Percentiles rank a stretch among this genome's conserved stretches.
Conservation (phyloP, 1,284 basidiomycete genomes). For the Puccinia polysora region DNA sequence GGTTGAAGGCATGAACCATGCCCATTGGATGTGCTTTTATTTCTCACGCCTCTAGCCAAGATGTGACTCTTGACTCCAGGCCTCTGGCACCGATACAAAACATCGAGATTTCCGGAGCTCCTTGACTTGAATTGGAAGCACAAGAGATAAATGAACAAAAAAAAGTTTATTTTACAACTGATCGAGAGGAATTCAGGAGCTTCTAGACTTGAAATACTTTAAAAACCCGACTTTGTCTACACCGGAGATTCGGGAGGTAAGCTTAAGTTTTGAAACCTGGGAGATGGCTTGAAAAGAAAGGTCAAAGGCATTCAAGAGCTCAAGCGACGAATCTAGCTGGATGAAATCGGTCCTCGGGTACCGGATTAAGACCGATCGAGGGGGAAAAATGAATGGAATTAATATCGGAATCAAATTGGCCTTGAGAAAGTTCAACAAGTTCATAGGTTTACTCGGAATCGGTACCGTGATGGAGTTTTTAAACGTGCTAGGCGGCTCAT, state of each 20-base stretch:
- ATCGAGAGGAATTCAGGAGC: neutral
- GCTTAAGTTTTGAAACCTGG: slow-evolving; percentile 21
- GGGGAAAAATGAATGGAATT: neutral
- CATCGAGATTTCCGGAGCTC: no score
- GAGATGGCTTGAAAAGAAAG: neutral
- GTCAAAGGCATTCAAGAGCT: neutral
- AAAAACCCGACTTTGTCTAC: slow-evolving; percentile 16
- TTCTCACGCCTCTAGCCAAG: no score
- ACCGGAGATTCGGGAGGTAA: slow-evolving; percentile 15
- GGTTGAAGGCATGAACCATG: no score
- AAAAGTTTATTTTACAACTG: neutral
- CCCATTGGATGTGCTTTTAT: no score
- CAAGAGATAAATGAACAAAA: neutral
- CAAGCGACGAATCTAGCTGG: neutral
- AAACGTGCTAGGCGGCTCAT: slow-evolving; percentile 16
- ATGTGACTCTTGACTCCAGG: no score
- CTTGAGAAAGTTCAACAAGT: slow-evolving; percentile 1
- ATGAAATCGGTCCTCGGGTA: slow-evolving; percentile 13
- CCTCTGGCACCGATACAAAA: no score
- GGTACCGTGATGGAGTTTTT: slow-evolving; percentile 37
- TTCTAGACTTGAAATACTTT: slow-evolving; percentile 21
- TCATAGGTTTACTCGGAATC: slow-evolving; percentile 16
- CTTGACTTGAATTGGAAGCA: no score
- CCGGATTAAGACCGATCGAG: slow-evolving; percentile 9
- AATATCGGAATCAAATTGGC: slow-evolving; percentile 14